Conservation (phyloP, 306 rosid species). For the Amphicarpaea edgeworthii region DNA sequence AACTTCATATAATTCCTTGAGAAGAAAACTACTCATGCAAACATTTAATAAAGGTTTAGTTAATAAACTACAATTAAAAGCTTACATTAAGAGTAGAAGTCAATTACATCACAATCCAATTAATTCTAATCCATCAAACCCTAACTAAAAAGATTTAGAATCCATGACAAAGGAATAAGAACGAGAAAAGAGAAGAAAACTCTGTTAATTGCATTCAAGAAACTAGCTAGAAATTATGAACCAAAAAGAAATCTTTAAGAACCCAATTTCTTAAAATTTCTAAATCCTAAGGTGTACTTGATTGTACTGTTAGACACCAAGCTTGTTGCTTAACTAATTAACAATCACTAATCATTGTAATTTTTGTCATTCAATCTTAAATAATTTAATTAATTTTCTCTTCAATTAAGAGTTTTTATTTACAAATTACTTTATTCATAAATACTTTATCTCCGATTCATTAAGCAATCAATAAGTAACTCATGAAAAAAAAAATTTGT, state of each 20-base stretch:
- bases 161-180: background rate
- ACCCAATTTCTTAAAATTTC: background rate
- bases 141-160: background rate
- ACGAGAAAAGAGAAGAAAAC: background rate
- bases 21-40: no score
- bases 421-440: no score
- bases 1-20: no score
- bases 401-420: no score
- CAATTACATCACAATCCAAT: background rate
- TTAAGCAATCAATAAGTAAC: no score
- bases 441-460: no score
- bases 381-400: no score
- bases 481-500: no score
- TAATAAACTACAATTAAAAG: background rate
- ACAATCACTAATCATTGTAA: no score
- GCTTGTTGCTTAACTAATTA: no score
- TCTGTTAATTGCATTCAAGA: background rate
- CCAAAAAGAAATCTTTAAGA: background rate
- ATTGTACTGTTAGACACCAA: no score
- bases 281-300: background rate
- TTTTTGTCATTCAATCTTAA: no score
- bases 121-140: background rate
- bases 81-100: background rate
- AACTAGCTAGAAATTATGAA: background rate
- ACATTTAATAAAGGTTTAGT: background rate